Base-by-base conservation (phyloP, 306 rosid genomes). In the Dryas octopetala region DNA sequence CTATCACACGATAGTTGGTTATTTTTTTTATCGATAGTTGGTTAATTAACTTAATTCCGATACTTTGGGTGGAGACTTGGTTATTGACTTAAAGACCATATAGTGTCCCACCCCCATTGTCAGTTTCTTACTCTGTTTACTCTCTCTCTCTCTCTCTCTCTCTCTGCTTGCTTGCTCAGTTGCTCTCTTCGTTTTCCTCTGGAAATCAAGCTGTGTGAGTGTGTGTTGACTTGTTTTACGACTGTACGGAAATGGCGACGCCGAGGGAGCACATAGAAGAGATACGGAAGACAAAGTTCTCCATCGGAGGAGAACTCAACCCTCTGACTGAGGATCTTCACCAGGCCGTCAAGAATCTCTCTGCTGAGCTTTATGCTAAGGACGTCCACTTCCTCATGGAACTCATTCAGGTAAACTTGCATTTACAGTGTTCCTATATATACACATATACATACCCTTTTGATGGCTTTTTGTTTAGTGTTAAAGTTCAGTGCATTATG, bases 341-440 rank as follows among this genome's bases (percentile, higher is more conserved):
- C 51, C 87, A 85, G 28, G 88, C 91, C 0, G 84, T 85, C 1
- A 81, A 70, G 68, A 78, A 83, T 70, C 88, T 90, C 53, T 88
- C 90, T 0, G 86, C 87, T 0, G 91, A 90, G 43, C 90, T 90
- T 13, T 90, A 90, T 52, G 83, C 89, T 41, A 88, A 81, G 57
- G 92, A 86, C 53, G 87, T 88, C 47, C 92, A 90, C 67, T 90
- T 90, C 48, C 84, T 88, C n/a, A 86, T 90, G 96, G 96, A 90
- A 13, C 89, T 90, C 51, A 75, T 89, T 38, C 97, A 89, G 91
- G 97, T 83, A 2, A 9, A 5, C 16, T 46, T 46, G 49, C 49
- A 46, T 46, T 46, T 3, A 7, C 38, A 32, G 38, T 28, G 38
- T 0, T 5, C 17, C 4, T 28, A 10, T 32, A 32, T 23, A 32